These are phyloP conservation scores for Penicillium coffeae DNA, from an alignment of 495 filamentous ascomycete genomes.

Conservation along the genomic window DNA sequence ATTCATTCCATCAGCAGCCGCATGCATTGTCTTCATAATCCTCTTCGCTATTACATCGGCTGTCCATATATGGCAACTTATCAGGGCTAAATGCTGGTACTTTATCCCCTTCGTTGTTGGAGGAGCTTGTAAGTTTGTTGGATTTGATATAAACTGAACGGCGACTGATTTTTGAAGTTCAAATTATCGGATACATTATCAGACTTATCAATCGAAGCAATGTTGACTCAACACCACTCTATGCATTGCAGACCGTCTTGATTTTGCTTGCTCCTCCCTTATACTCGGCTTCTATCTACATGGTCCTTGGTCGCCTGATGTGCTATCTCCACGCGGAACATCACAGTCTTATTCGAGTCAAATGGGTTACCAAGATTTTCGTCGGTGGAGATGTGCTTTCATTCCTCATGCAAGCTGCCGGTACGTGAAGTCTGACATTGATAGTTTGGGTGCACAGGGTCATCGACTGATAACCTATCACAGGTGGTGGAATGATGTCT, in stretches of 20 bases:
- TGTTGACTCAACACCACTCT: slow-evolving; percentile 24
- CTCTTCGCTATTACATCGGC: slow-evolving; percentile 16
- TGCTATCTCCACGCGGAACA: slow-evolving; percentile 40
- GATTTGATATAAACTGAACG: no score
- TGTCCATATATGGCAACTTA: slow-evolving; percentile 17
- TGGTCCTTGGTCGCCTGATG: slow-evolving; percentile 55
- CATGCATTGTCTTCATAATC: slow-evolving; percentile 20
- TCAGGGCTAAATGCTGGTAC: slow-evolving; percentile 24
- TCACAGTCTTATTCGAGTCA: slow-evolving; percentile 15
- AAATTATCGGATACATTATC: slow-evolving; percentile 56
- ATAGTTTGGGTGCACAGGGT: no score
- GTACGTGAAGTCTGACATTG: no score
- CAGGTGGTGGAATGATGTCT: slow-evolving; percentile 23
- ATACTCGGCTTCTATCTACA: slow-evolving; percentile 56
- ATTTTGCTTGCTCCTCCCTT: slow-evolving; percentile 48
- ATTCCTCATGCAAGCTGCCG: slow-evolving; percentile 28
- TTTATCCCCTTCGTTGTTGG: slow-evolving; percentile 27
- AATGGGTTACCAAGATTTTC: slow-evolving; percentile 38
- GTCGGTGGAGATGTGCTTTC: slow-evolving; percentile 35
- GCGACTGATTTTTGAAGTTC: slow-evolving; percentile 33
- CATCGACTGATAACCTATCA: not conserved
- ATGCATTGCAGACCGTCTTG: slow-evolving; percentile 37
- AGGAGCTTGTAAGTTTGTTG: slow-evolving; percentile 24
- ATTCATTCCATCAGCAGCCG: slow-evolving; percentile 20
- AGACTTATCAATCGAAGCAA: slow-evolving; percentile 37